Base-by-base conservation (phyloP, 1,284 basidiomycete genomes). In the Mixia osmundae region DNA sequence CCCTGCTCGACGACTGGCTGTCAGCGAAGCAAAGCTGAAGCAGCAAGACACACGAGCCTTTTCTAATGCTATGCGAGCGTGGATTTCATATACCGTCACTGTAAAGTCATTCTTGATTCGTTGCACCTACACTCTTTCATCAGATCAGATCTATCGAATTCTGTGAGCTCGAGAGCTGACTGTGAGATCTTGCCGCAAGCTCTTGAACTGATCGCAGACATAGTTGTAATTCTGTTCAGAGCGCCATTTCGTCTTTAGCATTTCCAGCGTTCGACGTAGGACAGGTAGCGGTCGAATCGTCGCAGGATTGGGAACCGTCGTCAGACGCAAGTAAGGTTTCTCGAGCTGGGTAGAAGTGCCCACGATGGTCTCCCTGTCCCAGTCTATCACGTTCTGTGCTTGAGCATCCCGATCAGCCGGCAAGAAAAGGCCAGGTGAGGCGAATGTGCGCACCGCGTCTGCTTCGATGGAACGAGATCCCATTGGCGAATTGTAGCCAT, bases 91-190 rank as follows among this genome's bases (percentile, higher is more conserved):
- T 9, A 95, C 89, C 56, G 76, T 69, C 24, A 89, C 85, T 1
- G 91, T 95, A 51, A 99, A 95, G 38, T 91, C 80, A 50, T 94
- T 97, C 63, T 94, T 94, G 54, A 99, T 94, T 24, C 89, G 72
- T 63, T 99, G 91, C n/a, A 97, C 87, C 85, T 91, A 49, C 14
- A 23, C 18, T 30, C 4, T 4, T 19, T 3, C 15, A 15, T 11
- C 16, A 7, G 11, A 14, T 19, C n/a, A n/a, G 28, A 24, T 8
- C 23, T 31, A 9, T 38, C 10, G 9, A 43, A 25, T 22, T 23
- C 23, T 11, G 10, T 11, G 11, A 34, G 21, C 18, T 16, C 7
- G 5, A 10, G 27, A 67, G 34, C 76, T 58, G 57, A 89, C 89
- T 44, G 85, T 95, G 43, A 99, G 64, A 61, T 99, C 91, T 58